Conservation (phyloP, 768 basidiomycete species). For the Pleurotus pulmonarius region DNA sequence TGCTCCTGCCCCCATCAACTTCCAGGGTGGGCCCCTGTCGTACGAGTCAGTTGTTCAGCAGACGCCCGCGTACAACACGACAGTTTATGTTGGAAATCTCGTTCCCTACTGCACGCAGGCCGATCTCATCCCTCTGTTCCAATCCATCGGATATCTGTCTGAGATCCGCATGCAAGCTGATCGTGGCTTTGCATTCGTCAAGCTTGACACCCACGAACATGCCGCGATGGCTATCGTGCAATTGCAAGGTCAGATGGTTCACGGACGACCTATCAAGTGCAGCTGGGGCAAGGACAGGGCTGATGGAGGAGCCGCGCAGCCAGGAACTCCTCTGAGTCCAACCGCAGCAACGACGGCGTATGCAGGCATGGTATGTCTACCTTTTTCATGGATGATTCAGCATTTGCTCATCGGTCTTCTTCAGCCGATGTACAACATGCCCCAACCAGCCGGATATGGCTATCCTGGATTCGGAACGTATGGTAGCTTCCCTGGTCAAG, state of each 20-base stretch:
- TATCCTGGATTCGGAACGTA: conserved; percentile 79
- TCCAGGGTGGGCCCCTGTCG: conserved; percentile 82
- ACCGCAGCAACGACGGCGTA: conserved; percentile 63
- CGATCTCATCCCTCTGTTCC: conserved; percentile 96
- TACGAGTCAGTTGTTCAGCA: conserved; percentile 94
- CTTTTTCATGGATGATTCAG: not conserved
- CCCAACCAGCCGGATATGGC: conserved; percentile 75
- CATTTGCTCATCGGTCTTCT: conserved; percentile 7
- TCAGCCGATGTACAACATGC: conserved; percentile 89
- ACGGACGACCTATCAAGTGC: conserved; percentile 96
- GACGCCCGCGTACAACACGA: conserved; percentile 90
- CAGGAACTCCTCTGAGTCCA: conserved; percentile 53
- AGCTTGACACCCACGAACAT: conserved; percentile 97
- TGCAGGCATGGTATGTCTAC: conserved; percentile 67
- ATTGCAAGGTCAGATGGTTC: conserved; percentile 94
- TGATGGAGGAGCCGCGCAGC: conserved; percentile 58
- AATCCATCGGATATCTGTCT: conserved; percentile 96
- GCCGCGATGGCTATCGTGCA: conserved; percentile 98
- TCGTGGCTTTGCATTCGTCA: conserved; percentile 98
- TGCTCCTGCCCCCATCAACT: conserved; percentile 88
- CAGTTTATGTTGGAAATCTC: conserved; percentile 98
- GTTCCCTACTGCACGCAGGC: conserved; percentile 97
- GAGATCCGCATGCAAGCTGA: conserved; percentile 99
- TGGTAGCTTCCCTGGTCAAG: conserved; percentile 63
- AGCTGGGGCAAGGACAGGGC: conserved; percentile 98